Conservation (phyloP, 441 rosid species). For the Croton setiger region DNA sequence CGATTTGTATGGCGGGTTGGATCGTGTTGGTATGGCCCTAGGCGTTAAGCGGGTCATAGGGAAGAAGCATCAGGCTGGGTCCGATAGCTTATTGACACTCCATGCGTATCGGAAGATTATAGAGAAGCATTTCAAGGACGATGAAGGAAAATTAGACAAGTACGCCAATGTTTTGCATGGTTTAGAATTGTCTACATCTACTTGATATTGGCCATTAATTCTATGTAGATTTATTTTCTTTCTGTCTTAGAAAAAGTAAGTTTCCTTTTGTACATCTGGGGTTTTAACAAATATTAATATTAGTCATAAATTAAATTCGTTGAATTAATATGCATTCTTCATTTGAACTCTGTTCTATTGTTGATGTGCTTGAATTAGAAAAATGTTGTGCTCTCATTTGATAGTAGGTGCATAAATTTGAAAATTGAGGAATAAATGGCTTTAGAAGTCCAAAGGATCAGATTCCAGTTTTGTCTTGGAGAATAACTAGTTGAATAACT, state of each 20-base stretch:
- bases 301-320: constrained; percentile 16
- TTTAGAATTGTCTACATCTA: constrained; percentile 33
- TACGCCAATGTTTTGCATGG: constrained; percentile 64
- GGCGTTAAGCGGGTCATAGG: constrained; percentile 45
- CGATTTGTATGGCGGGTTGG: constrained; percentile 53
- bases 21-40: constrained; percentile 42
- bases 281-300: constrained; percentile 14
- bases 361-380: neutral
- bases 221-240: constrained; percentile 24
- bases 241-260: constrained; percentile 14
- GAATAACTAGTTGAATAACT: neutral
- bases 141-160: constrained; percentile 33
- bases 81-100: constrained; percentile 62
- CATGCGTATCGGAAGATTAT: constrained; percentile 47
- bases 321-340: neutral
- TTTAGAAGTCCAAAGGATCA: neutral
- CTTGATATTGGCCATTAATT: neutral
- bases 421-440: neutral
- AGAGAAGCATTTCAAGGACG: constrained; percentile 31
- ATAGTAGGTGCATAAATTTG: neutral
- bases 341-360: neutral
- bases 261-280: constrained; percentile 19
- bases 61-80: constrained; percentile 67
- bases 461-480: neutral
- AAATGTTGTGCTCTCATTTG: neutral